Evolutionary conservation across 1,139 yeast genomes (phyloP).

Genomic region (Saccharomyces hybrid): DNA sequence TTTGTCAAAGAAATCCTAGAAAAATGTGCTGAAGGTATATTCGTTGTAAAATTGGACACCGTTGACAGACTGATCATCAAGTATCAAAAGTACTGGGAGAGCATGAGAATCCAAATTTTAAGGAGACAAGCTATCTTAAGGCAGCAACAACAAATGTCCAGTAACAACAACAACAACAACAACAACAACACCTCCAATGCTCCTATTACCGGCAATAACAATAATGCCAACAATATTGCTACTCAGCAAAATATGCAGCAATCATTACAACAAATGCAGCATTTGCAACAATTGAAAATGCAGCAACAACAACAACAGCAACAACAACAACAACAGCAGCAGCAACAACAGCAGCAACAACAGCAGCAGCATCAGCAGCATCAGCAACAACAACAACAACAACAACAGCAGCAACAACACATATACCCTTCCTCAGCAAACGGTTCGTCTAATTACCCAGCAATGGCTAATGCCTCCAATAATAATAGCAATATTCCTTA

Average conservation of each 20-base stretch:
- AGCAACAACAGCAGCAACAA: background rate
- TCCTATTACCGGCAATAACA: constrained; percentile 9
- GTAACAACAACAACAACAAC: background rate
- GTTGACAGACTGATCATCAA: constrained; percentile 60
- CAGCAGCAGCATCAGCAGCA: constrained; percentile 20
- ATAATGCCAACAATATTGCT: constrained; percentile 8
- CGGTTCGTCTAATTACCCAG: background rate
- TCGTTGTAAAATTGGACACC: constrained; percentile 58
- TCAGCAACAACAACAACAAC: constrained; percentile 1
- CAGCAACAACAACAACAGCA: background rate
- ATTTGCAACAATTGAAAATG: constrained; percentile 1
- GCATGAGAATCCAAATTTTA: constrained; percentile 46
- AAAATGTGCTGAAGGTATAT: constrained; percentile 49
- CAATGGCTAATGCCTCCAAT: constrained; percentile 7
- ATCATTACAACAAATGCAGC: background rate
- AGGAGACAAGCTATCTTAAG: constrained; percentile 23
- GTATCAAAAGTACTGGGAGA: constrained; percentile 60
- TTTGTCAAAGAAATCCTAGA: constrained; percentile 69
- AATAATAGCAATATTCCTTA: constrained; percentile 5
- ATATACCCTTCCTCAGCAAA: background rate
- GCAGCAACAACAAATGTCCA: constrained; percentile 6
- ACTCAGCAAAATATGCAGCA: constrained; percentile 2
- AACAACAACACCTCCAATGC: too few relatives aligned
- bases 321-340: background rate
- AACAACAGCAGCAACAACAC: background rate